Conservation (phyloP, 2,329 filamentous ascomycete species). For the Hypomyces rosellus region DNA sequence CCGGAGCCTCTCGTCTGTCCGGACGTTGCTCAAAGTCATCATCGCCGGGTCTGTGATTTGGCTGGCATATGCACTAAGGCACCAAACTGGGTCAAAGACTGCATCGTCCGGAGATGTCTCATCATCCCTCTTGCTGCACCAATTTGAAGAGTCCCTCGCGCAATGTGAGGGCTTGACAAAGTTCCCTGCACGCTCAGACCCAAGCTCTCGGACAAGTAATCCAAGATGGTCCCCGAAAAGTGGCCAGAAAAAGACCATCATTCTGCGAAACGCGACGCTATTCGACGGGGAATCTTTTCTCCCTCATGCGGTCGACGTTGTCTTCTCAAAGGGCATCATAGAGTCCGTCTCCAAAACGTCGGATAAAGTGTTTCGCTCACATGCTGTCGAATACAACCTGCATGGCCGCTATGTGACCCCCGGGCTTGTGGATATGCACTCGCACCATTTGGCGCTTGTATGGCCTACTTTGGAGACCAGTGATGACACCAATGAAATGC, state of each 20-base stretch:
- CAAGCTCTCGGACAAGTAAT: slow-evolving; percentile 20
- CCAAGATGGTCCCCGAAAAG: slow-evolving; percentile 33
- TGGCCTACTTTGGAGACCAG: slow-evolving; percentile 28
- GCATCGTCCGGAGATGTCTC: neutral
- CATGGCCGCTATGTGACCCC: slow-evolving; percentile 36
- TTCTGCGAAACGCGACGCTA: slow-evolving; percentile 35
- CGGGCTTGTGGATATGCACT: slow-evolving; percentile 41
- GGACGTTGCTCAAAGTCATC: slow-evolving; percentile 5
- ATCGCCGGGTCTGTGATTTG: slow-evolving; percentile 6
- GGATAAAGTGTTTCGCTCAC: neutral
- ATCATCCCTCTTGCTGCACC: neutral
- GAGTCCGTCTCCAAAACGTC: slow-evolving; percentile 5
- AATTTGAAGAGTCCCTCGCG: slow-evolving; percentile 6
- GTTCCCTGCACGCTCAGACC: slow-evolving; percentile 2
- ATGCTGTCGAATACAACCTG: slow-evolving; percentile 24
- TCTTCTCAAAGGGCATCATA: slow-evolving; percentile 8
- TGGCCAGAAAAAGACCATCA: slow-evolving; percentile 30
- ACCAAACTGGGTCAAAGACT: neutral
- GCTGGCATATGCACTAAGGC: slow-evolving; percentile 5
- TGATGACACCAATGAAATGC: slow-evolving; percentile 32
- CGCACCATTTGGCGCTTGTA: slow-evolving; percentile 30
- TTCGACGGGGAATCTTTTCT: slow-evolving; percentile 36
- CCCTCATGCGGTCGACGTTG: slow-evolving; percentile 25
- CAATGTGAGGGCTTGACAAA: slow-evolving; percentile 3
- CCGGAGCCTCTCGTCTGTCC: slow-evolving; percentile 6